phyloP scores from a whole-genome alignment of 1,139 yeast genomes.

The Pichia sp. region DNA sequence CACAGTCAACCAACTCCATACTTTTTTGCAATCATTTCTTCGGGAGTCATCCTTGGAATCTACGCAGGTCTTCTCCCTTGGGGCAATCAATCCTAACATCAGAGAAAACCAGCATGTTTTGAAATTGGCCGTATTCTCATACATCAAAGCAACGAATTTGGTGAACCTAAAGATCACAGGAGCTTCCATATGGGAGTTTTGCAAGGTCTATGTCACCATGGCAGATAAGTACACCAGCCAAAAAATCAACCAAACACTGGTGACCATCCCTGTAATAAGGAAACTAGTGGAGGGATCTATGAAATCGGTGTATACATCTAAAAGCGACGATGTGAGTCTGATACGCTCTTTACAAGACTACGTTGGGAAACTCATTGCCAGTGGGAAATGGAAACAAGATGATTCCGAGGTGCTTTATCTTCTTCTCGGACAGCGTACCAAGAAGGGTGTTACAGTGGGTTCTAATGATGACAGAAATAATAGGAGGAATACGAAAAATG shows the following conservation, averaged over 20 bases:
- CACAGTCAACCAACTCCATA: slow-evolving; percentile 55
- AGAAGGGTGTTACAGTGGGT: slow-evolving; percentile 12
- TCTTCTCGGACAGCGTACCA: slow-evolving; percentile 35
- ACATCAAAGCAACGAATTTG: slow-evolving; percentile 50
- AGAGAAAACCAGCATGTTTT: slow-evolving; percentile 46
- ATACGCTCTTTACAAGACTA: slow-evolving; percentile 44
- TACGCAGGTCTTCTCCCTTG: slow-evolving; percentile 58
- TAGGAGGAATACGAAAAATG: slow-evolving; percentile 6
- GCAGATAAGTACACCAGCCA: slow-evolving; percentile 25
- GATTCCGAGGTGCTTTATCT: slow-evolving; percentile 44
- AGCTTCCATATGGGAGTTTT: slow-evolving; percentile 59
- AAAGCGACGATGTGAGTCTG: slow-evolving; percentile 47
- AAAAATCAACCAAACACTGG: slow-evolving; percentile 30
- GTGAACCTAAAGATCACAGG: slow-evolving; percentile 54
- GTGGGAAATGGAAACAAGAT: slow-evolving; percentile 41
- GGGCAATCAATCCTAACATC: slow-evolving; percentile 67
- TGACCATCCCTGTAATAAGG: slow-evolving; percentile 46
- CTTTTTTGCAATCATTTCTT: slow-evolving; percentile 53
- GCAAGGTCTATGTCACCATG: slow-evolving; percentile 45
- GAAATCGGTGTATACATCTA: slow-evolving; percentile 46
- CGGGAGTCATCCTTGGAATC: slow-evolving; percentile 58
- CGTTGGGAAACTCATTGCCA: slow-evolving; percentile 41
- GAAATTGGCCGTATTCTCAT: slow-evolving; percentile 48
- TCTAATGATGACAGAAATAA: slow-evolving; percentile 11
- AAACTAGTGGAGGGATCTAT: slow-evolving; percentile 51